Evolutionary conservation across 345 rosid genomes (phyloP), one percentile per base, ranked within the genome.

Genomic region (Citrus sp.): DNA sequence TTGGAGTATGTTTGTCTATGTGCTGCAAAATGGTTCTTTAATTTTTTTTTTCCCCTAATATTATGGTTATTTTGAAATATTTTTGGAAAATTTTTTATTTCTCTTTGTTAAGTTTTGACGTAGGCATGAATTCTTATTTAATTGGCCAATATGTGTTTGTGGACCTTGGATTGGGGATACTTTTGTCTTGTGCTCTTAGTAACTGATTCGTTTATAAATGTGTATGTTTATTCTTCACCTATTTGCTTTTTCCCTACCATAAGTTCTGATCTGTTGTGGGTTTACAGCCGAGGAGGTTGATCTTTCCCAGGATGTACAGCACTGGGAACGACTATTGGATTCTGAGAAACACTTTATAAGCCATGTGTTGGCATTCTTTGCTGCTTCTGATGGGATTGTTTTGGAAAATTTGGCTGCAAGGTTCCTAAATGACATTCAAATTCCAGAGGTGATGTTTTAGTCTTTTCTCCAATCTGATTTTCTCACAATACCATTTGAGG

Each of bases 361-460:
- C 81, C 98, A 95, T 35, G 89, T 93, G 19, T 87, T 95, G 4
- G 98, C 98, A 1, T 95, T 95, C 80, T 93, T 95, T 61, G 98
- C 98, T 32, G 92, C 98, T 55, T 95, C 98, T 22, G 98, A 95
- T 88, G 97, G 98, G 67, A 93, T 95, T 74, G 98, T 93, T 62
- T 80, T 95, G 83, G 98, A 93, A 87, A 95, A 93, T 81, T 74
- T 92, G 85, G 97, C 95, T 75, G 92, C 94, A 76, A 89, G 99
- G 49, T 93, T 95, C 86, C 82, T 95, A 77, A 95, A 83, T 73
- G 99, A 93, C 73, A 84, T 95, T 71, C 98, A 95, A 85, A 83
- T 93, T 77, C 94, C 97, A 5, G 98, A 95, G 96, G 97, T 93
- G 71, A 79, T 10, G 32, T 62, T 71, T 3, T 78, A 66, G 21